Conservation (phyloP, 352 stramenopile genomes). For the Globisporangium nunn region DNA sequence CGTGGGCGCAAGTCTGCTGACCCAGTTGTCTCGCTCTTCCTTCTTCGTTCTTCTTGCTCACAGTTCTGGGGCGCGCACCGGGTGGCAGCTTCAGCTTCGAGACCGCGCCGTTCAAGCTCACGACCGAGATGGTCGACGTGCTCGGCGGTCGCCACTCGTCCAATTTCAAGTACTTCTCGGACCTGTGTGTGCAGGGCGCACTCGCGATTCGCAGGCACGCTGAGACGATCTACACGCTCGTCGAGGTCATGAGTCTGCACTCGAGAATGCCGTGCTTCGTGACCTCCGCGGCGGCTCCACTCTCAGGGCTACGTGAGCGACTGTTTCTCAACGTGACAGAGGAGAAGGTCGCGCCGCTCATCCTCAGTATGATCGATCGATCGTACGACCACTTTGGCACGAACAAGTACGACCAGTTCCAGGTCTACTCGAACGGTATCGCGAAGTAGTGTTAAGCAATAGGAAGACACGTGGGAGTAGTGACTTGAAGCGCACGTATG, state of each 20-base stretch:
- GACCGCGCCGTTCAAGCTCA: slow-evolving; percentile 96
- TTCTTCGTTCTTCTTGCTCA: no score
- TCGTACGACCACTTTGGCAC: slow-evolving; percentile 94
- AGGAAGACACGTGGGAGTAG: neutral
- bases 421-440: slow-evolving; percentile 90
- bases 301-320: slow-evolving; percentile 50
- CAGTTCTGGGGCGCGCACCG: slow-evolving; percentile 70
- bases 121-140: slow-evolving; percentile 92
- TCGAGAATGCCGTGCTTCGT: slow-evolving; percentile 72
- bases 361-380: slow-evolving; percentile 91
- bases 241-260: slow-evolving; percentile 92
- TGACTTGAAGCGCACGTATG: neutral
- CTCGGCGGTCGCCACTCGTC: slow-evolving; percentile 88
- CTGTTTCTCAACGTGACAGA: slow-evolving; percentile 63
- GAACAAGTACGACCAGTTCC: slow-evolving; percentile 93
- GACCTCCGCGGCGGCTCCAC: slow-evolving; percentile 20
- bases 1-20: neutral
- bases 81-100: slow-evolving; percentile 94
- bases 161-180: slow-evolving; percentile 91
- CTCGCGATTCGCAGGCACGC: slow-evolving; percentile 88
- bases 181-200: slow-evolving; percentile 92
- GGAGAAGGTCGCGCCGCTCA: slow-evolving; percentile 50
- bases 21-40: no score
- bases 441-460: slow-evolving; percentile 41
- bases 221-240: slow-evolving; percentile 91